Evolutionary conservation across 306 rosid species (phyloP), one percentile per base, ranked within the genome.

Genomic region (Inga oerstediana): DNA sequence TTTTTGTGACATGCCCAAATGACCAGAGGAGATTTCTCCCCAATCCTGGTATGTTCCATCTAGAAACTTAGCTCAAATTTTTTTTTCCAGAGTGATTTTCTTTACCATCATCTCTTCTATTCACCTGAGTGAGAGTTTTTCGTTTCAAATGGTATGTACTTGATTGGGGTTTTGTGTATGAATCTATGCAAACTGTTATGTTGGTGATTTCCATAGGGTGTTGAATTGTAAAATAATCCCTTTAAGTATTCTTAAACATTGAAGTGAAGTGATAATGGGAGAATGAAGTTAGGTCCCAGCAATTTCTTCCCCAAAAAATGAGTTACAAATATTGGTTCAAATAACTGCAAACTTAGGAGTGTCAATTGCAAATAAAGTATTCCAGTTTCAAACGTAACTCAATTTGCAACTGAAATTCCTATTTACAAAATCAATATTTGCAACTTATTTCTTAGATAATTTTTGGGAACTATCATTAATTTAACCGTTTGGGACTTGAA

Each of bases 1-100:
- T 95, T 72, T 95, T 95, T 87, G 91, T 92, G 43, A 85, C 98
- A 54, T 92, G 98, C 89, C 98, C 97, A 59, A 88, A 89, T 75
- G 98, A 93, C 65, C 84, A 80, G 58, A 91, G 94, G 81, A 89
- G 99, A 76, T 92, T 95, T 86, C 89, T 81, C 85, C 98, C 99
- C 27, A 95, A 92, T 88, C 93, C 95, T 77, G 94, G 99, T 95
- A 86, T 84, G 96, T 75, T 84, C 61, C 71, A 62, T 43, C 6
- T 51, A 16, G 15, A 78, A 32, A 74, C 69, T 37, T 49, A n/a
- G 34, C 16, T 76, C 52, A 12, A 74, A 78, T 76, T 80, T n/a
- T 76, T 20, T 49, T 49, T 45, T 27, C 44, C 43, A 49, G 44
- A 30, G 62, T 30, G 49, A 14, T 39, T 74, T 19, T 49, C 16